Conservation (phyloP, 257 asterid genomes). For the Marsdenia floribunda region DNA sequence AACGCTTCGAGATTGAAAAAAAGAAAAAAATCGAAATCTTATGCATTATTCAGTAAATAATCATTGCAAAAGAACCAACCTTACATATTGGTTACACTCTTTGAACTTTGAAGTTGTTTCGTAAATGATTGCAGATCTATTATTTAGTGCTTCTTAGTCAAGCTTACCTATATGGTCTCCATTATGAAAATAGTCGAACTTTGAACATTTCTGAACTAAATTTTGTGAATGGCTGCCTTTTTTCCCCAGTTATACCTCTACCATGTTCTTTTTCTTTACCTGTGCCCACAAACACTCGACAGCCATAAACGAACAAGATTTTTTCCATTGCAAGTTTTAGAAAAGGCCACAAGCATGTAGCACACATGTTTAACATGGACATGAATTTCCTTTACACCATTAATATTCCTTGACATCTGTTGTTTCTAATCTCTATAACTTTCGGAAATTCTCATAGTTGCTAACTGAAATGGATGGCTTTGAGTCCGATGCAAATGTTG, state of each 20-base stretch:
- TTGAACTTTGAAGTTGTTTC: neutral
- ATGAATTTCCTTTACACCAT: neutral
- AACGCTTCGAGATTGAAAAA: no score
- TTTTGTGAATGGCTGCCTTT: neutral
- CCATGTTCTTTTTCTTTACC: neutral
- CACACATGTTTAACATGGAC: neutral
- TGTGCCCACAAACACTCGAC: neutral
- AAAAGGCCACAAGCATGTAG: neutral
- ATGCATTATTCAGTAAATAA: neutral
- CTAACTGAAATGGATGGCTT: constrained; percentile 99
- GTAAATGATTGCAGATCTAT: neutral
- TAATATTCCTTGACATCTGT: neutral
- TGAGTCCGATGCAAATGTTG: constrained; percentile 60
- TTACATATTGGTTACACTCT: neutral
- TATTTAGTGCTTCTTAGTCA: neutral
- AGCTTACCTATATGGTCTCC: neutral
- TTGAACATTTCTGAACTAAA: neutral
- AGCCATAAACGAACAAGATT: neutral
- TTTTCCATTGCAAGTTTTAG: neutral
- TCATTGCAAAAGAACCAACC: constrained; percentile 1
- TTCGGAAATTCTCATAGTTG: constrained; percentile 41
- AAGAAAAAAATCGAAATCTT: neutral
- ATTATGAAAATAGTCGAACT: neutral
- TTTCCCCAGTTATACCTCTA: neutral
- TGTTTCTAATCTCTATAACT: constrained; percentile 12